These are phyloP conservation scores for Globisporangium mamillatum DNA, from an alignment of 352 stramenopile genomes.

Conservation along the genomic window DNA sequence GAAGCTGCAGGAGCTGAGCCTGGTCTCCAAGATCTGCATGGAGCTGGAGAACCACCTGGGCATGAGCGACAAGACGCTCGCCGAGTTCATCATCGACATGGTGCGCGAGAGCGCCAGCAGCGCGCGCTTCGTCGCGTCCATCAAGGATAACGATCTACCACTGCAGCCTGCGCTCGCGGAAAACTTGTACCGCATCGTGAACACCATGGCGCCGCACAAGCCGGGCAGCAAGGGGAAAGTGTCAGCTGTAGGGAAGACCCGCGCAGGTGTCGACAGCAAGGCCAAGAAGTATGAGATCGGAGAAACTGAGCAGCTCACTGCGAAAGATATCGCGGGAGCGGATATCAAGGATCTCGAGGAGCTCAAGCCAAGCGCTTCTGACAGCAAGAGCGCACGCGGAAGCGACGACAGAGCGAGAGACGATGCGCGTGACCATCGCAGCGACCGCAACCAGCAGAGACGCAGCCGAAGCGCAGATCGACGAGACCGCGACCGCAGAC, in stretches of 20 bases:
- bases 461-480: slow-evolving; percentile 19
- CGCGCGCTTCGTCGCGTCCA: slow-evolving; percentile 49
- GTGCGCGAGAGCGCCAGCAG: slow-evolving; percentile 74
- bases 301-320: slow-evolving; percentile 69
- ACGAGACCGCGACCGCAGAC: slow-evolving; percentile 24
- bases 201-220: slow-evolving; percentile 70
- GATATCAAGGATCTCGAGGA: slow-evolving; percentile 25
- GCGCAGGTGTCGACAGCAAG: slow-evolving; percentile 8
- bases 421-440: neutral
- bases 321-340: slow-evolving; percentile 55
- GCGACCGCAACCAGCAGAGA: slow-evolving; percentile 9
- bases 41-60: slow-evolving; percentile 91
- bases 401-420: neutral
- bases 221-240: slow-evolving; percentile 6
- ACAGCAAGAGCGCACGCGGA: neutral
- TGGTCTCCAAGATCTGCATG: slow-evolving; percentile 87
- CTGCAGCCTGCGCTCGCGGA: slow-evolving; percentile 60
- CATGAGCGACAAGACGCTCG: slow-evolving; percentile 95
- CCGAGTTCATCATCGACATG: slow-evolving; percentile 95
- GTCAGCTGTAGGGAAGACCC: neutral
- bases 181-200: slow-evolving; percentile 80
- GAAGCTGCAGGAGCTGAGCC: slow-evolving; percentile 86
- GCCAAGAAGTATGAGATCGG: slow-evolving; percentile 37
- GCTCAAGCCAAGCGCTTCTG: neutral
- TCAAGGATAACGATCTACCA: slow-evolving; percentile 64